These are phyloP conservation scores for Paracamarosporium sp. DNA, from an alignment of 2,329 filamentous ascomycete genomes.

Conservation along the genomic window DNA sequence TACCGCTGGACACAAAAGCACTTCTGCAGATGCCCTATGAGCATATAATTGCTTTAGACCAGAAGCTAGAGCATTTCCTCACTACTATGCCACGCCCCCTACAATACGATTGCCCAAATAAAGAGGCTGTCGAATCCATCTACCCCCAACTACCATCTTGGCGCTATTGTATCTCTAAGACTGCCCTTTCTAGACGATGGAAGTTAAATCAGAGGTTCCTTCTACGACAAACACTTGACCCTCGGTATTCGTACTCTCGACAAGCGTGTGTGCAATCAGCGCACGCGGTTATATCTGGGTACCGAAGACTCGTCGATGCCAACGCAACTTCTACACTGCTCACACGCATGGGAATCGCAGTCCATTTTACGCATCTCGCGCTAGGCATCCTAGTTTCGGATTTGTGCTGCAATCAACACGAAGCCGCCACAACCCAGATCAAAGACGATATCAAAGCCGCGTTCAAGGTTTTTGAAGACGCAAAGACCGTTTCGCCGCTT, in stretches of 20 bases:
- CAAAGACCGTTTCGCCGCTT: neutral
- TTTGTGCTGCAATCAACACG: constrained; percentile 6
- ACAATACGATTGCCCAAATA: constrained; percentile 16
- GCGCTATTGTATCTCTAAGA: constrained; percentile 3
- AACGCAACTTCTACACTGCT: neutral
- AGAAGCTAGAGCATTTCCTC: constrained; percentile 35
- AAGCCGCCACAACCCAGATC: neutral
- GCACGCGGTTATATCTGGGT: constrained; percentile 4
- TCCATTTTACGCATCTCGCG: constrained; percentile 12
- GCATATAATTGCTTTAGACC: constrained; percentile 40
- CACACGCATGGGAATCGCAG: constrained; percentile 8
- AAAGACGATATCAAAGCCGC: constrained; percentile 4
- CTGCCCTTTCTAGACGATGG: constrained; percentile 6
- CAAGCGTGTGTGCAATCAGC: constrained; percentile 8
- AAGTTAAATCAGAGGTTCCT: constrained; percentile 12
- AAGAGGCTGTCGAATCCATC: constrained; percentile 7
- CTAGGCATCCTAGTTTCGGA: constrained; percentile 9
- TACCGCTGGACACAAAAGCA: constrained; percentile 24
- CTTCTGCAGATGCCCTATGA: constrained; percentile 32
- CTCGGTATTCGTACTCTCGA: constrained; percentile 7
- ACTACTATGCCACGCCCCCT: constrained; percentile 42
- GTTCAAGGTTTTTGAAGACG: constrained; percentile 2
- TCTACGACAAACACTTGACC: constrained; percentile 3
- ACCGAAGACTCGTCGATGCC: neutral
- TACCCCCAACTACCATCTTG: constrained; percentile 7